Percentiles rank a stretch among this genome's conserved stretches.
phyloP scores from a whole-genome alignment of 352 stramenopile genomes.

The Pythium rishiriense region DNA sequence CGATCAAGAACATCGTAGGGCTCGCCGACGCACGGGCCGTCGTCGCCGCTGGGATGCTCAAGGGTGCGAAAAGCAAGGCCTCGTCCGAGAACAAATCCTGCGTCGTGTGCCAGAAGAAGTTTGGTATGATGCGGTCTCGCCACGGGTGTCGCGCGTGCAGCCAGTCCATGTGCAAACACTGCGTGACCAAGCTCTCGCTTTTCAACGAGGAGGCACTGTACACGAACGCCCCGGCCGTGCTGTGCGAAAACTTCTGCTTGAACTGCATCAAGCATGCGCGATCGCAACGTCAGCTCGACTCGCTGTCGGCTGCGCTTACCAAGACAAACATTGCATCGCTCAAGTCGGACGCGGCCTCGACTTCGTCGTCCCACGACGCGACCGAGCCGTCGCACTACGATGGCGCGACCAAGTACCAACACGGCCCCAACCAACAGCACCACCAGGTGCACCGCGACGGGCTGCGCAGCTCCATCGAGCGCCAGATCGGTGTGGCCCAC shows the following conservation, averaged over 20 bases:
- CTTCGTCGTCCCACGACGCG: constrained; percentile 11
- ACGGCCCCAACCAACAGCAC: not conserved
- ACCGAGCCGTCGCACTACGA: constrained; percentile 10
- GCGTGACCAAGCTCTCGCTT: constrained; percentile 28
- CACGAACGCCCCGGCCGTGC: constrained; percentile 4
- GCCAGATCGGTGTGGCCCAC: constrained; percentile 20
- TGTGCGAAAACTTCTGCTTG: constrained; percentile 29
- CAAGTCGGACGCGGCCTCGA: constrained; percentile 12
- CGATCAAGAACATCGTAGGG: constrained; percentile 23
- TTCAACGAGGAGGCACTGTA: constrained; percentile 32
- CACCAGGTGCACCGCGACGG: not conserved
- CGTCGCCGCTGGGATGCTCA: constrained; percentile 15
- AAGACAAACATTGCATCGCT: constrained; percentile 22
- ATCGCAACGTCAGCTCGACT: constrained; percentile 20
- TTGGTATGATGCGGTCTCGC: constrained; percentile 28
- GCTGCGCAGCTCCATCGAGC: constrained; percentile 18
- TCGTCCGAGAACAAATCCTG: constrained; percentile 25
- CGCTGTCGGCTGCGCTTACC: constrained; percentile 14
- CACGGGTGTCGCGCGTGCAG: constrained; percentile 29
- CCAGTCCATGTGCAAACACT: constrained; percentile 30
- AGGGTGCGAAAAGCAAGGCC: constrained; percentile 3
- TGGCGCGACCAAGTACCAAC: not conserved
- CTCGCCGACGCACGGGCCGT: constrained; percentile 23
- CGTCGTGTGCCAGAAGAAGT: constrained; percentile 31
- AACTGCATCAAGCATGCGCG: constrained; percentile 26